Conservation (phyloP, 2,329 filamentous ascomycete species). For the Cladosporium cucumerinum region DNA sequence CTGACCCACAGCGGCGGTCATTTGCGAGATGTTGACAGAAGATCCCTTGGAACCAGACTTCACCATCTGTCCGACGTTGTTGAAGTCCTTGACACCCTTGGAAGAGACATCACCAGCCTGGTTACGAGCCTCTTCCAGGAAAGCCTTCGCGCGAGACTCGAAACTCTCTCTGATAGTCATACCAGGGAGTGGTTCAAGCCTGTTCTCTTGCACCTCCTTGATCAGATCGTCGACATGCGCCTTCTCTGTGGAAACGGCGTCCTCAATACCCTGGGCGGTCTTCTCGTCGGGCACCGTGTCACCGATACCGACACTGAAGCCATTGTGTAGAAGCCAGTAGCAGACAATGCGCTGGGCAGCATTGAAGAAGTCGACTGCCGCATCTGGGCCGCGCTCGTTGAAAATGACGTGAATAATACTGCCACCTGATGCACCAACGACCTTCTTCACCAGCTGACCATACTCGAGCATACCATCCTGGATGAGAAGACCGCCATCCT, state of each 20-base stretch:
- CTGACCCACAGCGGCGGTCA: conserved; percentile 96
- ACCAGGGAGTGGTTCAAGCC: conserved; percentile 88
- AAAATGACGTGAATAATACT: conserved; percentile 95
- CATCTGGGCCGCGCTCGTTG: conserved; percentile 85
- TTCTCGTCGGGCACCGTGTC: conserved; percentile 88
- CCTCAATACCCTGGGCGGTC: conserved; percentile 81
- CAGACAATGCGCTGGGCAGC: conserved; percentile 91
- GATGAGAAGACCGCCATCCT: conserved; percentile 68
- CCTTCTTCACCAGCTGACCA: conserved; percentile 89
- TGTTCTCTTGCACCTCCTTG: conserved; percentile 73
- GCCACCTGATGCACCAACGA: conserved; percentile 81
- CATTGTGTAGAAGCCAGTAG: conserved; percentile 95
- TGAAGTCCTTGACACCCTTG: conserved; percentile 87
- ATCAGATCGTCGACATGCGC: conserved; percentile 73
- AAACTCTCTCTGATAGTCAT: conserved; percentile 99
- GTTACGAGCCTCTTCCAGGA: conserved; percentile 92
- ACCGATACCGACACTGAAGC: conserved; percentile 97
- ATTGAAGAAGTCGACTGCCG: conserved; percentile 92
- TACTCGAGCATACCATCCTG: conserved; percentile 86
- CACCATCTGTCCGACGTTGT: conserved; percentile 96
- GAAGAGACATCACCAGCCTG: conserved; percentile 90
- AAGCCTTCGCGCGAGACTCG: conserved; percentile 92
- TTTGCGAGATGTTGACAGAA: conserved; percentile 98
- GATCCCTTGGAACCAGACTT: conserved; percentile 97
- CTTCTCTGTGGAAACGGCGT: conserved; percentile 78